Base-by-base conservation (phyloP, 192 early-diverging fungal genomes). In the Umbelopsis sp. region DNA sequence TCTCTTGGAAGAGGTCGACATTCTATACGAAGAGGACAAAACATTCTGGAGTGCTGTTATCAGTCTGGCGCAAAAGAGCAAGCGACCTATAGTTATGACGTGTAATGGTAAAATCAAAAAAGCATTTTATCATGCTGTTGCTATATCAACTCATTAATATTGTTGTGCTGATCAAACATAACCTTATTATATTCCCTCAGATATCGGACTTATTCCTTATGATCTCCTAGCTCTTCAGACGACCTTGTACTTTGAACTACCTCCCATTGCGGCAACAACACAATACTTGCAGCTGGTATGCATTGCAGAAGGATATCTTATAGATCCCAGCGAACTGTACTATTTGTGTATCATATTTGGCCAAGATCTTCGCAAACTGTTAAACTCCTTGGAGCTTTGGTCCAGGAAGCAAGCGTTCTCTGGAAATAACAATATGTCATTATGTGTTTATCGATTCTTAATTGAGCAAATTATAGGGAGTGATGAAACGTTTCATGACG, bases 1-100 rank as follows among this genome's bases (percentile, higher is more conserved):
- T 24, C 76, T 96, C n/a, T 80, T 96, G 26, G 94, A 96, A 72
- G 91, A 96, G 36, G 89, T 90, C 1, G 94, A 96, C 72, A 78
- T 94, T 14, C 71, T 94, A 7, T 94, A 89, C 84, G 91, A 94
- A 38, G 86, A 91, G 26, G 94, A 96, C 71, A 89, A 89, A 45
- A 89, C 90, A 3, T 89, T 94, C 41, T 94, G 93, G 92, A 72
- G 85, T 1, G 89, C 87, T 1, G 83, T 96, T 11, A 82, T 84
- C 65, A 82, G 85, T 45, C 74, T 96, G 34, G 83, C 91, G 17
- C 82, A 87, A 44, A 89, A 85, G 50, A 91, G 89, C 78, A 89
- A 87, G 41, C 82, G 93, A 1, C 94, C 94, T 0, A 93, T 96
- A 26, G 85, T 94, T n/a, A 84, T 96, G 76, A 94, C 90, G 0